Percentiles rank a stretch among this genome's conserved stretches.
phyloP scores from a whole-genome alignment of 495 filamentous ascomycete genomes.

The Ramalina intermedia region DNA sequence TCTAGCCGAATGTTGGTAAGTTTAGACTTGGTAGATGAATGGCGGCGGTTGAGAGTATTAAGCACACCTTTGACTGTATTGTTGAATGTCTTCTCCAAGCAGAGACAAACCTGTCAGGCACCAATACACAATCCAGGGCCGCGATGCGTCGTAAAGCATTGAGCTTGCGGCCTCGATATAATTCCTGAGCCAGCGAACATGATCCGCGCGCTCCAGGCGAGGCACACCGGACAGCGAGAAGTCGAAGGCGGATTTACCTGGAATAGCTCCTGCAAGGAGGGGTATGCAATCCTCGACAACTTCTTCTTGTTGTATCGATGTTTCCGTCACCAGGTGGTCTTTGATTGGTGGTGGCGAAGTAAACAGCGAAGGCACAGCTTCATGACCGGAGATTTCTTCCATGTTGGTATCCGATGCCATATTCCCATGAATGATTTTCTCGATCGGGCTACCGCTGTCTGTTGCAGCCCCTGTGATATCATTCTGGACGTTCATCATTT shows the following conservation, averaged over 20 bases:
- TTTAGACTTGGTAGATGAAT: neutral
- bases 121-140: slow-evolving; percentile 95
- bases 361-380: slow-evolving; percentile 34
- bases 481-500: no score
- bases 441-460: no score
- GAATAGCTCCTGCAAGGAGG: slow-evolving; percentile 36
- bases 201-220: slow-evolving; percentile 49
- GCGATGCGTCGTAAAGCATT: slow-evolving; percentile 59
- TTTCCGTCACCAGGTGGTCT: slow-evolving; percentile 54
- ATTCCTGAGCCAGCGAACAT: slow-evolving; percentile 61
- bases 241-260: slow-evolving; percentile 26
- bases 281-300: slow-evolving; percentile 56
- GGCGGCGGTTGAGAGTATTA: neutral
- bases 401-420: neutral
- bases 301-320: slow-evolving; percentile 50
- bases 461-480: no score
- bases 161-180: slow-evolving; percentile 44
- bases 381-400: neutral
- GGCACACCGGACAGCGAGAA: slow-evolving; percentile 62
- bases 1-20: slow-evolving; percentile 20
- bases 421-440: neutral
- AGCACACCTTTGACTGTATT: slow-evolving; percentile 48
- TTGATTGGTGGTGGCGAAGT: slow-evolving; percentile 44
- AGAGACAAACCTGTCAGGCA: slow-evolving; percentile 54
- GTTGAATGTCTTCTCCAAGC: slow-evolving; percentile 60